Base-by-base conservation (phyloP, 352 stramenopile genomes). In the Pseudoperonospora humuli region DNA sequence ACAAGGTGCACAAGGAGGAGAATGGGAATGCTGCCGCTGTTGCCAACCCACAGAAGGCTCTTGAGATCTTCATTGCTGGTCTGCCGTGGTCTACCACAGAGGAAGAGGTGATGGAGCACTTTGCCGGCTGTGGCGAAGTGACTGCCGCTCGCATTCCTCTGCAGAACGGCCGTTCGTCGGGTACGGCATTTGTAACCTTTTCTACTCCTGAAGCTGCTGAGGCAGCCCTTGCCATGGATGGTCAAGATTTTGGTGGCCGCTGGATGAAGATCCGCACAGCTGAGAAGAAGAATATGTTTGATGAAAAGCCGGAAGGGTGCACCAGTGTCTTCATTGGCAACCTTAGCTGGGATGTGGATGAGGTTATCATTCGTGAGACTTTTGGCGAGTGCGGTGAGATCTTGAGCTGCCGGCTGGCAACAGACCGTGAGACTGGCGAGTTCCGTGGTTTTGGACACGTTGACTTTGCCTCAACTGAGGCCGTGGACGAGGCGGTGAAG, bases 371-470 rank as follows among this genome's bases (percentile, higher is more conserved):
- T 25, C 74, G 88, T 42, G 58, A 95, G 44, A 67, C 74, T 15
- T 99, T 99, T 57, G 84, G 49, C 13, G 75, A 96, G 34, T 98
- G 93, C 70, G 96, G 96, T 52, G 91, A 97, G 57, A 98, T 99
- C 59, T 44, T 70, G 14, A 80, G 71, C 54, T 89, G 98, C 56
- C 86, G 96, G 58, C 95, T 98, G 40, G 93, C 93, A 1, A 96
- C 82, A 19, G 95, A 98, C 75, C 77, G 93, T 42, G 96, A 99
- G 64, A 98, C 92, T 32, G 95, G 95, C 26, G 86, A 98, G 44
- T 98, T 98, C 81, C 96, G 96, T 64, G 96, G 96, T 33, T 98
- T 98, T 63, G 95, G 95, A 24, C 95, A 99, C 76, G 73, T 99
- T 32, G 92, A 98, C 66, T 99, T 99, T 62, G 82, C 47, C 2